phyloP scores from a whole-genome alignment of 768 basidiomycete species.

The Antrodiella citrinella region DNA sequence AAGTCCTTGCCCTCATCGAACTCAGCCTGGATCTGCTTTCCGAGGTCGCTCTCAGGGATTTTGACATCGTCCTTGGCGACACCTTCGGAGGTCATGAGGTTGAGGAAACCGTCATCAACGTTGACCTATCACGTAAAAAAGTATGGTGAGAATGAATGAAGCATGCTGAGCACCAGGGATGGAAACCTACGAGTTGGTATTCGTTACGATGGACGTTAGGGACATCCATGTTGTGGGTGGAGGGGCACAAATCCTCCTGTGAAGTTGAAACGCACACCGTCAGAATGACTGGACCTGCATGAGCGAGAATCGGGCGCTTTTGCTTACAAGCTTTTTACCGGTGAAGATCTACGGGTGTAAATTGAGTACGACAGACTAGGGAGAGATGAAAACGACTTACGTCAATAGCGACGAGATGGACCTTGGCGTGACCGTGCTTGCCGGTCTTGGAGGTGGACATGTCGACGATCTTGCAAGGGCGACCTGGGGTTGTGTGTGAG shows the following conservation, averaged over 20 bases:
- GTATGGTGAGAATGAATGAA: slow-evolving; percentile 1
- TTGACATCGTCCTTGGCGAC: slow-evolving; percentile 87
- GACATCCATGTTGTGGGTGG: slow-evolving; percentile 99
- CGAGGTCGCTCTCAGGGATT: slow-evolving; percentile 81
- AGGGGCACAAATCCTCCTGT: slow-evolving; percentile 90
- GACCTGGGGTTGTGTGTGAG: slow-evolving; percentile 32
- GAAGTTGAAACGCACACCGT: not conserved
- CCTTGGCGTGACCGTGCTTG: slow-evolving; percentile 99
- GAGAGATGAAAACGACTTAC: slow-evolving; percentile 40
- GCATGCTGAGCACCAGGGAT: slow-evolving; percentile 2
- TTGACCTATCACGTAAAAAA: slow-evolving; percentile 44
- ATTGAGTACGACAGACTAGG: slow-evolving; percentile 9
- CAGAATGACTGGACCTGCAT: not conserved
- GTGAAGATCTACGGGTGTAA: slow-evolving; percentile 80
- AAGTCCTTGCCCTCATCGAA: slow-evolving; percentile 89
- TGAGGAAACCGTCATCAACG: slow-evolving; percentile 92
- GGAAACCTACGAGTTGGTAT: slow-evolving; percentile 70
- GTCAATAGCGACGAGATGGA: slow-evolving; percentile 94
- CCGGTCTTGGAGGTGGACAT: slow-evolving; percentile 99
- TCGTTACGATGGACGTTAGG: slow-evolving; percentile 88
- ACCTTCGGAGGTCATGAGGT: slow-evolving; percentile 83
- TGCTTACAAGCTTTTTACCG: slow-evolving; percentile 79
- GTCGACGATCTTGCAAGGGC: slow-evolving; percentile 98
- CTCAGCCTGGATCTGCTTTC: slow-evolving; percentile 52
- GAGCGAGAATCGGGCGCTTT: not conserved